phyloP scores from a whole-genome alignment of 305 asterid genomes.

The Fraxinus latifolia region DNA sequence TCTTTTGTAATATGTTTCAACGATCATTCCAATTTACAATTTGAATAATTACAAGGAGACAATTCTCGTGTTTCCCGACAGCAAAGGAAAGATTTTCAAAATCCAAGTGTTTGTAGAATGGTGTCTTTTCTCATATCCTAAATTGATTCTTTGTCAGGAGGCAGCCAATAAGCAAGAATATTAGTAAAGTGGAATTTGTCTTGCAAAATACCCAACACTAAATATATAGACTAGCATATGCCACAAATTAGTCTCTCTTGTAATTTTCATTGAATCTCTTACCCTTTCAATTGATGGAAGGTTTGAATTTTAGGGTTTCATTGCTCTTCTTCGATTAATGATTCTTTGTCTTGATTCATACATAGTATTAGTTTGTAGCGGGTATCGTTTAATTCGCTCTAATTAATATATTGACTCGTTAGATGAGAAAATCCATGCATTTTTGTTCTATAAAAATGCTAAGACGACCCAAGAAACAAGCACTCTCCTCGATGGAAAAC shows the following conservation, averaged over 20 bases:
- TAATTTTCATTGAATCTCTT: neutral
- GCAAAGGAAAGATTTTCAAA: constrained; percentile 41
- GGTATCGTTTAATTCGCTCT: too few species aligned
- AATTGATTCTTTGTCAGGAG: constrained; percentile 30
- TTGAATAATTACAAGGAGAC: constrained; percentile 33
- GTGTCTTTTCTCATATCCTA: constrained; percentile 28
- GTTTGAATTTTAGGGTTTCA: neutral
- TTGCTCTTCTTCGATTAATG: neutral
- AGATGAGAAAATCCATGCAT: too few species aligned
- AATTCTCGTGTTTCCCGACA: constrained; percentile 40
- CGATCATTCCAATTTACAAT: constrained; percentile 10
- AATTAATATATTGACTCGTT: too few species aligned
- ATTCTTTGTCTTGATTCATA: too few species aligned
- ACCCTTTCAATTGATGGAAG: neutral
- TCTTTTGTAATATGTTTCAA: neutral
- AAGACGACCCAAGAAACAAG: neutral
- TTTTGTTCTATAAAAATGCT: neutral
- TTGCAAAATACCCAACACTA: neutral
- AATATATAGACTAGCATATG: neutral
- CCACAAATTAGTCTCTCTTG: neutral
- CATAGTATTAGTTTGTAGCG: too few species aligned
- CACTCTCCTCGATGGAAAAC: neutral
- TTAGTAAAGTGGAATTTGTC: neutral
- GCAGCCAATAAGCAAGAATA: constrained; percentile 19
- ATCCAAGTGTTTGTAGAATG: constrained; percentile 34